Conservation (phyloP, 345 rosid genomes). For the Corchorus olitorius region DNA sequence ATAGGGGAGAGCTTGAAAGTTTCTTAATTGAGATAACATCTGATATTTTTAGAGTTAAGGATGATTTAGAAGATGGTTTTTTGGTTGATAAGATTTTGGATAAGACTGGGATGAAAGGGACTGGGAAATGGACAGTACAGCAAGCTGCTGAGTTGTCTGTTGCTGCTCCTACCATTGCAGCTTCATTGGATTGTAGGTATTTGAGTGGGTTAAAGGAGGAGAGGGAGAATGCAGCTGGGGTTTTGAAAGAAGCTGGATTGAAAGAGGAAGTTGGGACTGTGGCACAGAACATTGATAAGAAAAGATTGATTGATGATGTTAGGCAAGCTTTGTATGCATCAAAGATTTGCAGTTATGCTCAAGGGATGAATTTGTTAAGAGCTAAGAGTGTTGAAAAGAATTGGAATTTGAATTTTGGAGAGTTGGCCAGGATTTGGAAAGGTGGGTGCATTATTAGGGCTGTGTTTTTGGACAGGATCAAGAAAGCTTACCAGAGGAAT, state of each 20-base stretch:
- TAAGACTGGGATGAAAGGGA: conserved; percentile 98
- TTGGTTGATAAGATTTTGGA: conserved; percentile 95
- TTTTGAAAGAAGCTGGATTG: conserved; percentile 79
- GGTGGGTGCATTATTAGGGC: conserved; percentile 98
- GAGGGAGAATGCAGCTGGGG: conserved; percentile 62
- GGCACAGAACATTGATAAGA: conserved; percentile 61
- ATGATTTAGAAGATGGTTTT: conserved; percentile 61
- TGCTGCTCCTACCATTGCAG: conserved; percentile 96
- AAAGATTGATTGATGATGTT: conserved; percentile 89
- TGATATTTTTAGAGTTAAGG: conserved; percentile 83
- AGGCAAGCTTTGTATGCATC: conserved; percentile 93
- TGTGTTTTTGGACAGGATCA: conserved; percentile 94
- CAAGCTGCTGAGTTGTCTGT: conserved; percentile 98
- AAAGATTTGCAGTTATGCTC: conserved; percentile 92
- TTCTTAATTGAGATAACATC: conserved; percentile 89
- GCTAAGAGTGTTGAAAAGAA: conserved; percentile 80
- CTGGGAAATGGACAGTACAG: conserved; percentile 98
- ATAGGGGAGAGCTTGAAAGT: conserved; percentile 85
- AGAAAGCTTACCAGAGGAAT: conserved; percentile 91
- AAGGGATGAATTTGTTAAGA: conserved; percentile 94
- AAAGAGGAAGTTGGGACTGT: conserved; percentile 61
- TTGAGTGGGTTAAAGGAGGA: conserved; percentile 95
- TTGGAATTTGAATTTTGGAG: conserved; percentile 90
- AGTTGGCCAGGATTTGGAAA: conserved; percentile 95
- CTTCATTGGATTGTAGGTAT: conserved; percentile 87